Conservation (phyloP, 2,329 filamentous ascomycete species). For the Pseudogymnoascus sp. region DNA sequence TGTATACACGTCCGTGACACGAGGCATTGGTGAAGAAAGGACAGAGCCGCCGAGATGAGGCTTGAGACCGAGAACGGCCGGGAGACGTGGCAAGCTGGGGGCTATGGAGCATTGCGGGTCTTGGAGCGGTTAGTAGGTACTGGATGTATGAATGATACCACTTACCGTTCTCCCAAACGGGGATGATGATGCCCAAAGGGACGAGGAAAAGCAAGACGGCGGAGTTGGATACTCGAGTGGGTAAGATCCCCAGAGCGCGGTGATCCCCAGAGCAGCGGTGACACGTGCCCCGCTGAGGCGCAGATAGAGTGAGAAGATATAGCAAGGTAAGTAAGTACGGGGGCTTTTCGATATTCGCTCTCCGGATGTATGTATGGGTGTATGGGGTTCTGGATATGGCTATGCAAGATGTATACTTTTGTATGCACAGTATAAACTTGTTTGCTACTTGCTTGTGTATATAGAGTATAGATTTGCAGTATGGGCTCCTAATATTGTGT, state of each 20-base stretch:
- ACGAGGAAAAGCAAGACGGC: background rate
- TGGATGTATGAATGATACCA: background rate
- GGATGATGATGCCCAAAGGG: slow-evolving; percentile 1
- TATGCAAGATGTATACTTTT: background rate
- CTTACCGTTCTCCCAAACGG: background rate
- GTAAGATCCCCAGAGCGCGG: background rate
- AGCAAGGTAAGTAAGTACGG: background rate
- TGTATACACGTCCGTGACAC: background rate
- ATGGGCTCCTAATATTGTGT: background rate
- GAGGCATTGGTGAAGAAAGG: background rate
- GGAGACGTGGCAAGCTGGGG: slow-evolving; percentile 1
- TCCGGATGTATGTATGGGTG: background rate
- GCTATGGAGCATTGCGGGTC: background rate
- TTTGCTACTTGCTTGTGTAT: background rate
- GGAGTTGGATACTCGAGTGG: background rate
- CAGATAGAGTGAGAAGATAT: background rate
- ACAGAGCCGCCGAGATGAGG: background rate
- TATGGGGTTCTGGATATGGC: background rate
- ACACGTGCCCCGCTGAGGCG: background rate
- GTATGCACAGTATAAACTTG: background rate
- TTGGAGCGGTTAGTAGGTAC: background rate
- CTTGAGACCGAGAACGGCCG: background rate
- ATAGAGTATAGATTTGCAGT: background rate
- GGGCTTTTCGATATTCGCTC: background rate
- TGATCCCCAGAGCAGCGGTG: slow-evolving; percentile 4